phyloP scores from a whole-genome alignment of 1,284 basidiomycete species.

The Mrakiaceae sp. region DNA sequence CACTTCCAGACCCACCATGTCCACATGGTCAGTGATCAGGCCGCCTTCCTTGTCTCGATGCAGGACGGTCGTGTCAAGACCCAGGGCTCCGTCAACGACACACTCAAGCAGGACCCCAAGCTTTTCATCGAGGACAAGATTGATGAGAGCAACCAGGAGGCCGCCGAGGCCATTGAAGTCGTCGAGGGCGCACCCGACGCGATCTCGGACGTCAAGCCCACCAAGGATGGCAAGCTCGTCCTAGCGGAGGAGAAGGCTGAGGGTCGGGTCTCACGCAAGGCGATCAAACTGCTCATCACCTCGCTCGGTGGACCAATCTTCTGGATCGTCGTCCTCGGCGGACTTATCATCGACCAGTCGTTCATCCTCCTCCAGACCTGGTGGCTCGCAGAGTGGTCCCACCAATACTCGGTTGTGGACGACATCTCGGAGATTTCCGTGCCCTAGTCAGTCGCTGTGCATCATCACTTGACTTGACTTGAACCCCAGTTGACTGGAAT shows the following conservation, averaged over 20 bases:
- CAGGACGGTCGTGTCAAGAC: slow-evolving; percentile 36
- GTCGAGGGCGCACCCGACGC: slow-evolving; percentile 12
- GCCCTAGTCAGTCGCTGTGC: not conserved
- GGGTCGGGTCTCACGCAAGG: slow-evolving; percentile 40
- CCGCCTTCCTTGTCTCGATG: slow-evolving; percentile 52
- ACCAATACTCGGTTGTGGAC: not conserved
- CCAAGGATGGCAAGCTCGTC: slow-evolving; percentile 42
- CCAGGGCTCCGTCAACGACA: slow-evolving; percentile 28
- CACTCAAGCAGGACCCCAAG: slow-evolving; percentile 18
- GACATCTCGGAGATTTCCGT: slow-evolving; percentile 1
- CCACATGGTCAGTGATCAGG: slow-evolving; percentile 50
- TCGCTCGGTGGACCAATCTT: slow-evolving; percentile 28
- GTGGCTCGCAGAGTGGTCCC: slow-evolving; percentile 47
- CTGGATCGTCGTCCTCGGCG: slow-evolving; percentile 25
- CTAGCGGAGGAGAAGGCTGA: slow-evolving; percentile 49
- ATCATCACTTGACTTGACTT: not conserved
- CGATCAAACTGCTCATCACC: slow-evolving; percentile 36
- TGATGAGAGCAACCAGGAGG: slow-evolving; percentile 13
- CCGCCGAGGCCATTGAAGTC: slow-evolving; percentile 8
- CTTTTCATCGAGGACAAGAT: slow-evolving; percentile 21
- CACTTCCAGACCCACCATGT: slow-evolving; percentile 49
- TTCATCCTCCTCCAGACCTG: slow-evolving; percentile 41
- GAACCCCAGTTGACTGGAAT: not conserved
- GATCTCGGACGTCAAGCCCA: slow-evolving; percentile 14
- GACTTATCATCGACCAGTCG: slow-evolving; percentile 27